Evolutionary conservation across 192 early-diverging fungal genomes (phyloP), one percentile per base, ranked within the genome.

Genomic region (Jimgerdemannia flammicorona): DNA sequence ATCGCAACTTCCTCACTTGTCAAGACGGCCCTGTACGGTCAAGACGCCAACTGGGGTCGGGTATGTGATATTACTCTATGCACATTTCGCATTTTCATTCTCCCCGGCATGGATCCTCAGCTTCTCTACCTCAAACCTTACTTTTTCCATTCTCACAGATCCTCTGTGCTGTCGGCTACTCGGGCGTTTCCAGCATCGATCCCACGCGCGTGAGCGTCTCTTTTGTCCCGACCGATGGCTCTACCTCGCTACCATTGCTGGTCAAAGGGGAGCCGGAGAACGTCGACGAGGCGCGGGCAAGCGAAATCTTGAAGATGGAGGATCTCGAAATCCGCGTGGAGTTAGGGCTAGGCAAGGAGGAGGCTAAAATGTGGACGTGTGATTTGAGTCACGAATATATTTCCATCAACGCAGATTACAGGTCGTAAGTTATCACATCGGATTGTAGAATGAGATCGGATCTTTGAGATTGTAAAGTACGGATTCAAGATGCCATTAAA

Each of bases 31-130:
- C 84, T 99, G 44, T 99, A 93, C 77, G 97, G 97, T 2, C 90
- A 95, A 80, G 97, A 99, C 84, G 97, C 97, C 64, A 99, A 99
- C 82, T 99, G 97, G 97, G 97, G 97, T 29, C 91, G 97, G 49
- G 79, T 82, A n/a, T 82, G 81, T 76, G 29, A 29, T 29, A 77
- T 77, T 10, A 82, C 77, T 70, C 44, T 82, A 19, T 74, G 77
- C 49, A 10, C 14, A 59, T 59, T 14, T 14, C 49, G 14, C 49
- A 59, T 59, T 14, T 59, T 2, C 6, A 59, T 59, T 10, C 29
- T 29, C 29, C 29, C 29, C 29, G 29, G 29, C 29, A 29, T 29
- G 29, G 29, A 29, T 29, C 29, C 29, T 29, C 29, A 59, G 0
- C 14, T 10, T 6, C 49, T 10, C 49, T 59, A 59, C 49, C 49